Conservation (phyloP, 129 eudicot genomes). For the Centaurea solstitialis region DNA sequence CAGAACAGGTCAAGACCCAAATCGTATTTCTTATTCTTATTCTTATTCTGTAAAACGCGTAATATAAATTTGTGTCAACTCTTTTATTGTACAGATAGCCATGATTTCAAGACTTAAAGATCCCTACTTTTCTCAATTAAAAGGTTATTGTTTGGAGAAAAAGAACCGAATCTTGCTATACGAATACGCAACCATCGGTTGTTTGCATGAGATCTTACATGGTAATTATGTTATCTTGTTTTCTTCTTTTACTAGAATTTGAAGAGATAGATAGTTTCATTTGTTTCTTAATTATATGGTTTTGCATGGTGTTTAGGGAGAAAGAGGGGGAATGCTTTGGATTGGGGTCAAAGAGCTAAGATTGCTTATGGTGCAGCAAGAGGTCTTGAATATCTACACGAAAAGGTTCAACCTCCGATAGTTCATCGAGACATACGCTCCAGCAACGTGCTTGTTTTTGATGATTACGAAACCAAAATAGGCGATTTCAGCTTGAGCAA, state of each 20-base stretch:
- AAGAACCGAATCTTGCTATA: slow-evolving; percentile 42
- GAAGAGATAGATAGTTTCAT: background rate
- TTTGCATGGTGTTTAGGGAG: slow-evolving; percentile 40
- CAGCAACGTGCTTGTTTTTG: slow-evolving; percentile 41
- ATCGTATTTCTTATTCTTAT: background rate
- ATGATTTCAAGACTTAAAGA: slow-evolving; percentile 56
- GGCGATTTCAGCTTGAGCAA: slow-evolving; percentile 46
- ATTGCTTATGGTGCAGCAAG: slow-evolving; percentile 46
- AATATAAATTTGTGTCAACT: background rate
- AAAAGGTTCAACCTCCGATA: slow-evolving; percentile 38
- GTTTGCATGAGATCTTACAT: slow-evolving; percentile 63
- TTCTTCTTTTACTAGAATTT: background rate
- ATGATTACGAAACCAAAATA: slow-evolving; percentile 42
- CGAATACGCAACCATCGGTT: slow-evolving; percentile 43
- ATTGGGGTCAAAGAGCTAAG: slow-evolving; percentile 36
- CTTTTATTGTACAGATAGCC: slow-evolving; percentile 58
- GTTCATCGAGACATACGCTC: slow-evolving; percentile 47
- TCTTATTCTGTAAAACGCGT: background rate
- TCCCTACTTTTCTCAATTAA: slow-evolving; percentile 26
- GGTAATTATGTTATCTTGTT: slow-evolving; percentile 42
- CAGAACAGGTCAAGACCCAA: too few species aligned
- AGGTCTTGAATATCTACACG: slow-evolving; percentile 47
- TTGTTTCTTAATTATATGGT: background rate
- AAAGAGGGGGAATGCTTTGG: slow-evolving; percentile 57
- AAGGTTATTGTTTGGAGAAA: slow-evolving; percentile 33